These are phyloP conservation scores for Claviceps sp. DNA, from an alignment of 2,329 filamentous ascomycete species.

Conservation along the genomic window DNA sequence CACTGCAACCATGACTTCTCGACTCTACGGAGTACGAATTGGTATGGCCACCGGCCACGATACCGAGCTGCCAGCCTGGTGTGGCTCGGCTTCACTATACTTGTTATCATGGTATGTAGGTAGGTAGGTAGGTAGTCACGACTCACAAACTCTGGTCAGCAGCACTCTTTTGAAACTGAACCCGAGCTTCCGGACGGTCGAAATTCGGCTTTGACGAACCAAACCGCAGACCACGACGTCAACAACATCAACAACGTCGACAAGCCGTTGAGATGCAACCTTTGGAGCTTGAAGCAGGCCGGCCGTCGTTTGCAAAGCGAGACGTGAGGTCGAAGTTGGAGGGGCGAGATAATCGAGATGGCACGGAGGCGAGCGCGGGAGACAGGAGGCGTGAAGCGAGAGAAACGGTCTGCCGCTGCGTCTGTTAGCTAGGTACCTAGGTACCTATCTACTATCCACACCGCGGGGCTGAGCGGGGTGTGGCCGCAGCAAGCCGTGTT, in stretches of 20 bases:
- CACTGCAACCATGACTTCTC: not conserved
- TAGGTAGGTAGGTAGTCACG: not conserved
- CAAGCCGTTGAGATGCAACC: too few relatives aligned
- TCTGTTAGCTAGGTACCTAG: too few relatives aligned
- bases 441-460: not conserved
- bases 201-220: not conserved
- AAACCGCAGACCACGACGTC: too few relatives aligned
- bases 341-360: too few relatives aligned
- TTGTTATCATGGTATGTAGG: not conserved
- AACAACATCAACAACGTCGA: too few relatives aligned
- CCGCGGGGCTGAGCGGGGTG: constrained; percentile 4
- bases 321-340: too few relatives aligned
- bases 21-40: not conserved
- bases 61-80: not conserved
- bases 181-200: not conserved
- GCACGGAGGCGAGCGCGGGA: too few relatives aligned
- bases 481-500: constrained; percentile 13
- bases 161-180: not conserved
- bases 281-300: not conserved
- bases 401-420: not conserved
- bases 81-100: not conserved
- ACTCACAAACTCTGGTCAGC: not conserved
- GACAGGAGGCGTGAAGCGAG: not conserved
- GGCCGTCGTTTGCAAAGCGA: not conserved
- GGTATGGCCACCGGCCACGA: too few relatives aligned